Conservation (phyloP, 1,139 yeast genomes). For the Candida sp. region DNA sequence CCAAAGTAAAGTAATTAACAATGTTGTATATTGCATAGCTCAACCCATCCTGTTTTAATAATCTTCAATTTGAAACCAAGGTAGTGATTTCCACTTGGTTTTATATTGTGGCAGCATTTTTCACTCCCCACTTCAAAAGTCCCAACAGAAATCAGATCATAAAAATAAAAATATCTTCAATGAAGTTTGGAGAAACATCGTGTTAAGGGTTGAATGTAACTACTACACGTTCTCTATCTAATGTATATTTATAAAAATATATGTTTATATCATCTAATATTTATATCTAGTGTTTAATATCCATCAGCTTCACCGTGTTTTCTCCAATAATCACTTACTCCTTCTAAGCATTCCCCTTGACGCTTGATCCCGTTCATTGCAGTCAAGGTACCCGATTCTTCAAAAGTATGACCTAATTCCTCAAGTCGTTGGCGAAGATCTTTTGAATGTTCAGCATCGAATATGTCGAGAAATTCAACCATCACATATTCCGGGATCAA, state of each 20-base stretch:
- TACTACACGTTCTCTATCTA: too few species aligned
- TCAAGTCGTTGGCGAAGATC: constrained; percentile 12
- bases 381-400: constrained; percentile 34
- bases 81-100: too few species aligned
- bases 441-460: constrained; percentile 21
- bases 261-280: not conserved
- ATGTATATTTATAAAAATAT: too few species aligned
- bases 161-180: too few species aligned
- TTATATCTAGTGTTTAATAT: constrained; percentile 24
- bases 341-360: constrained; percentile 17
- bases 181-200: too few species aligned
- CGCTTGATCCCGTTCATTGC: constrained; percentile 42
- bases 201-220: too few species aligned
- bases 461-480: constrained; percentile 50
- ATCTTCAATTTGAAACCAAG: too few species aligned
- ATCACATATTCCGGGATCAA: constrained; percentile 67
- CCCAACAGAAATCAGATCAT: not conserved
- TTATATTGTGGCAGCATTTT: too few species aligned
- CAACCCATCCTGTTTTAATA: too few species aligned
- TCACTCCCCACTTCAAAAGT: not conserved
- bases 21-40: too few species aligned
- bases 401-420: constrained; percentile 25
- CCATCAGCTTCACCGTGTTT: constrained; percentile 43
- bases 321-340: constrained; percentile 46
- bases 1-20: too few species aligned